Conservation (phyloP, 2,329 filamentous ascomycete species). For the Thielaviopsis populi region DNA sequence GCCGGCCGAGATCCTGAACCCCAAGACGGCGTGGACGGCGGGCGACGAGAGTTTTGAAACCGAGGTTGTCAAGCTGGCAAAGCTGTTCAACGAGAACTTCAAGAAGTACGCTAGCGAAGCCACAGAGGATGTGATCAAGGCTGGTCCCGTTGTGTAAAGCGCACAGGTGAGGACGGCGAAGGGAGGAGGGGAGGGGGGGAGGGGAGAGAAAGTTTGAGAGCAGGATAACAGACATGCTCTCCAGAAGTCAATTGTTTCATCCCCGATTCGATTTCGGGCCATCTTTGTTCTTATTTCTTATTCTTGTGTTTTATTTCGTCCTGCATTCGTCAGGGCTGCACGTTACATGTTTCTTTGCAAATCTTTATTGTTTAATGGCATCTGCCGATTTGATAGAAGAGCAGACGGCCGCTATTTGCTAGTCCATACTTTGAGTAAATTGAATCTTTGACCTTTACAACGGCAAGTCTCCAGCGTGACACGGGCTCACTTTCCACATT, state of each 20-base stretch:
- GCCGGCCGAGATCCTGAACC: slow-evolving; percentile 85
- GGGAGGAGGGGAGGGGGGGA: neutral
- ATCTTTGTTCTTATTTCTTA: neutral
- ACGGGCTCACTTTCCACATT: neutral
- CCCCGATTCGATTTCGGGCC: neutral
- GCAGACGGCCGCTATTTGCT: neutral
- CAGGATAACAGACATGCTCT: slow-evolving; percentile 3
- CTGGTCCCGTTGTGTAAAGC: slow-evolving; percentile 31
- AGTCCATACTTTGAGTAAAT: neutral
- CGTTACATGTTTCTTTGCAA: neutral
- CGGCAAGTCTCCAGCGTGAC: neutral
- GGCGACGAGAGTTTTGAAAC: slow-evolving; percentile 65
- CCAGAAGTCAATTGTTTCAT: neutral
- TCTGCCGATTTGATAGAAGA: neutral
- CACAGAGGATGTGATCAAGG: slow-evolving; percentile 61
- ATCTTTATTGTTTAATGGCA: neutral
- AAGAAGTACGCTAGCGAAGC: slow-evolving; percentile 83
- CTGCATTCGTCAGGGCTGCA: neutral
- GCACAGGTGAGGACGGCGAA: neutral
- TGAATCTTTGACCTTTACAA: neutral
- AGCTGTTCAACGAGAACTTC: slow-evolving; percentile 92
- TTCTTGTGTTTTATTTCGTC: neutral
- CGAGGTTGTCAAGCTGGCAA: slow-evolving; percentile 81
- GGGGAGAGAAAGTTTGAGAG: neutral
- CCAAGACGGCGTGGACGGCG: slow-evolving; percentile 78